phyloP scores from a whole-genome alignment of 208 protist species.

The Tetramitus jugosus region DNA sequence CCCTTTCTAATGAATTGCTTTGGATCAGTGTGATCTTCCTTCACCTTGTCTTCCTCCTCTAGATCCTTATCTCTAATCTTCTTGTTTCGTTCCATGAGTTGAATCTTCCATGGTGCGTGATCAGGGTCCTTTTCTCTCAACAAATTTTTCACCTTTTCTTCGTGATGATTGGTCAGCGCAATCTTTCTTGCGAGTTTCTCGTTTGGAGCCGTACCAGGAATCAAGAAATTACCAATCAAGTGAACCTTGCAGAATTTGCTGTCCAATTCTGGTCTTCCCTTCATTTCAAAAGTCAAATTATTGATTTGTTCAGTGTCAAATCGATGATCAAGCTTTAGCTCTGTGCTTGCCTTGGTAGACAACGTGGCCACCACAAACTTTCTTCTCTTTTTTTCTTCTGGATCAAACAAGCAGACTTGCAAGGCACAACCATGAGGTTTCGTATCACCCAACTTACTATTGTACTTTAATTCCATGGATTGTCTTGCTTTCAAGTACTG shows the following conservation, averaged over 20 bases:
- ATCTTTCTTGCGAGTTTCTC: background rate
- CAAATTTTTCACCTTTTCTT: background rate
- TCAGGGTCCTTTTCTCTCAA: background rate
- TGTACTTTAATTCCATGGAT: background rate
- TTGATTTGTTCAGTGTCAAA: background rate
- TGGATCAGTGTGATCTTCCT: constrained; percentile 15
- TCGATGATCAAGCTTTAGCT: background rate
- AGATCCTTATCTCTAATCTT: background rate
- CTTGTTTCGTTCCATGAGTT: background rate
- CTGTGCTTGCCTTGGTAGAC: background rate
- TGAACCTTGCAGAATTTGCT: background rate
- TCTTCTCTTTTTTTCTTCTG: background rate
- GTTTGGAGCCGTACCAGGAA: background rate
- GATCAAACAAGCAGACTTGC: constrained; percentile 5
- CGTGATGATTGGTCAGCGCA: background rate
- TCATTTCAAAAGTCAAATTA: constrained; percentile 11
- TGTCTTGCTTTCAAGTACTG: background rate
- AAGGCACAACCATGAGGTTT: background rate
- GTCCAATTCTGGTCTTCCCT: constrained; percentile 7
- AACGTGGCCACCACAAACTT: constrained; percentile 6
- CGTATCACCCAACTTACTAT: background rate
- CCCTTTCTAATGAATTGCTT: background rate
- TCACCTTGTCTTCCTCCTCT: background rate
- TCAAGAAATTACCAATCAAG: background rate
- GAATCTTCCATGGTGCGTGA: background rate